Percentiles rank a stretch among this genome's conserved stretches.
phyloP scores from a whole-genome alignment of 2,329 filamentous ascomycete genomes.

The Ophiostoma perfectum region DNA sequence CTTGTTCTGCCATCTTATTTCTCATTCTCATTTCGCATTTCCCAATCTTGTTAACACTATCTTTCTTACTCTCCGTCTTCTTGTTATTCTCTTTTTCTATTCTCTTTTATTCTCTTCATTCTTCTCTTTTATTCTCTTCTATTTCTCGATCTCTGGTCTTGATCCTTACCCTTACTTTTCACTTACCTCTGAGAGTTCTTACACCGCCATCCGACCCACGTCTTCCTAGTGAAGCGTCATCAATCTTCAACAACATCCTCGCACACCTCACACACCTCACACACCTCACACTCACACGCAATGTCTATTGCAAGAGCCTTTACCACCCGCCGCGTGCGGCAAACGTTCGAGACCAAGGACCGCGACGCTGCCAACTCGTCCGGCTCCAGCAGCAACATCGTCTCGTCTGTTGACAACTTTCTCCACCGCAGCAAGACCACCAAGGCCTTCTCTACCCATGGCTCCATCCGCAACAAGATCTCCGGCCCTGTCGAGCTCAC shows the following conservation, averaged over 20 bases:
- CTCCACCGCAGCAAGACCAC: conserved; percentile 48
- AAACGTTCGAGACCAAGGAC: conserved; percentile 44
- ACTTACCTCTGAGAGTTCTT: background rate
- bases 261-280: no score
- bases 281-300: conserved; percentile 13
- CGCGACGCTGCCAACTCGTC: conserved; percentile 20
- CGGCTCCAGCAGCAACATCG: background rate
- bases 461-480: conserved; percentile 64
- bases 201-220: background rate
- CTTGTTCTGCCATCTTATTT: background rate
- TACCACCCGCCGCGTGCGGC: conserved; percentile 62
- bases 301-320: conserved; percentile 61
- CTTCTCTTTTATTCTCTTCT: background rate
- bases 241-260: conserved; percentile 1
- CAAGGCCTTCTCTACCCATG: conserved; percentile 39
- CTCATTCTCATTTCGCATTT: background rate
- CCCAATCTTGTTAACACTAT: background rate
- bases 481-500: conserved; percentile 81
- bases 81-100: background rate
- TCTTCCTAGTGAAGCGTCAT: conserved; percentile 13
- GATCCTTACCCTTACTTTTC: background rate
- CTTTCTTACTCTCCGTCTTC: conserved; percentile 1
- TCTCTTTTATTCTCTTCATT: background rate
- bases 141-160: background rate
- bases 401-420: conserved; percentile 30